A percentile compares a stretch with the other conserved stretches of the same genome.
Conservation (phyloP, 2,329 filamentous ascomycete species). For the Zarea fungicola region DNA sequence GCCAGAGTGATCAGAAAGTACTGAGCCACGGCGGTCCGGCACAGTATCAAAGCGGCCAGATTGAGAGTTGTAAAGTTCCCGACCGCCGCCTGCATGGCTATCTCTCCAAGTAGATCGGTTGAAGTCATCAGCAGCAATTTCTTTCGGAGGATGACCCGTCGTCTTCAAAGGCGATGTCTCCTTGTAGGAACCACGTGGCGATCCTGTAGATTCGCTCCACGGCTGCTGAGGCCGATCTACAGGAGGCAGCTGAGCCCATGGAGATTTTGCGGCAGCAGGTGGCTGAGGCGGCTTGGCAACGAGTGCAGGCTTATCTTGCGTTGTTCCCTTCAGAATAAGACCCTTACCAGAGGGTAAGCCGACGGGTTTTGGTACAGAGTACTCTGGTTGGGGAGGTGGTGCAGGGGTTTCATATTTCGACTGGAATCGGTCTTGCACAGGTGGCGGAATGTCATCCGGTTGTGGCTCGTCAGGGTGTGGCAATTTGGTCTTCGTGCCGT, state of each 20-base stretch:
- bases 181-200: constrained; percentile 45
- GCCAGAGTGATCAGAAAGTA: constrained; percentile 60
- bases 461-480: constrained; percentile 53
- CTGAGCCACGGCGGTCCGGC: constrained; percentile 66
- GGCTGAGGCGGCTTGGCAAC: constrained; percentile 66
- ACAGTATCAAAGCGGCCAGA: constrained; percentile 91
- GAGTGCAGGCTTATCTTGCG: constrained; percentile 64
- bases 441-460: background rate
- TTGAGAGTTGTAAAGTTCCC: constrained; percentile 91
- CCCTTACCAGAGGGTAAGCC: constrained; percentile 52
- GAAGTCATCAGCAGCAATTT: constrained; percentile 93
- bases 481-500: constrained; percentile 76
- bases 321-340: constrained; percentile 58
- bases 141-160: constrained; percentile 54
- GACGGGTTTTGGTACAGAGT: constrained; percentile 35
- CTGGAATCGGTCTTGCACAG: background rate
- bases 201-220: constrained; percentile 48
- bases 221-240: constrained; percentile 75
- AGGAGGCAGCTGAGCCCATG: constrained; percentile 83
- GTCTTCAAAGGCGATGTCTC: constrained; percentile 54
- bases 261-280: constrained; percentile 74
- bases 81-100: constrained; percentile 52
- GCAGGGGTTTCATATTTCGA: constrained; percentile 11
- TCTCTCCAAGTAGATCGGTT: constrained; percentile 79
- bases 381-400: constrained; percentile 12